A percentile compares a stretch with the other conserved stretches of the same genome.
phyloP scores from a whole-genome alignment of 2,329 filamentous ascomycete species.

The Neonectria punicea region DNA sequence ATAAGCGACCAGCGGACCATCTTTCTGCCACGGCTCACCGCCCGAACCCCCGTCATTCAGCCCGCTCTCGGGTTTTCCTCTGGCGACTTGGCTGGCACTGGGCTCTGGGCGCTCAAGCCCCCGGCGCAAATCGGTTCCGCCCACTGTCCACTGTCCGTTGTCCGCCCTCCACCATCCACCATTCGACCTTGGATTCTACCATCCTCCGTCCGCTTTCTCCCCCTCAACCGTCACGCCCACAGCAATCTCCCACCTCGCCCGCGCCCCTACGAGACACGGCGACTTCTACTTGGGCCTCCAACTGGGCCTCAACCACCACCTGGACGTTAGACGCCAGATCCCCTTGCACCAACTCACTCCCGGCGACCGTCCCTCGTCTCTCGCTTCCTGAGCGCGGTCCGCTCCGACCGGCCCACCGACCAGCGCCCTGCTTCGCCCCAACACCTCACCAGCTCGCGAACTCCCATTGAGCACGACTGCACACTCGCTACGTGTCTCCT shows the following conservation, averaged over 20 bases:
- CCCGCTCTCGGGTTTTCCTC: slow-evolving; percentile 43
- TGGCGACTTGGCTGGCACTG: slow-evolving; percentile 22
- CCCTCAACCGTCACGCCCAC: slow-evolving; percentile 12
- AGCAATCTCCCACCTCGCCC: not conserved
- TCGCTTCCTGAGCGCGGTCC: slow-evolving; percentile 31
- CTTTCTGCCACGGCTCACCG: slow-evolving; percentile 48
- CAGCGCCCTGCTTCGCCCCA: slow-evolving; percentile 18
- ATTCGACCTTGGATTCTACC: not conserved
- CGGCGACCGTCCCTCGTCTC: slow-evolving; percentile 31
- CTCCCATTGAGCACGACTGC: slow-evolving; percentile 20
- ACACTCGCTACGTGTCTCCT: slow-evolving; percentile 31
- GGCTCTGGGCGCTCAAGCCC: slow-evolving; percentile 25
- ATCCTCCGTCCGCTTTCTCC: slow-evolving; percentile 17
- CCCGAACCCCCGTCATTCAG: slow-evolving; percentile 44
- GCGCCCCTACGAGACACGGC: not conserved
- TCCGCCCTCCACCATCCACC: slow-evolving; percentile 27
- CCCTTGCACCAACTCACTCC: slow-evolving; percentile 7
- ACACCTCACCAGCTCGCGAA: slow-evolving; percentile 9
- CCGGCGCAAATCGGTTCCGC: slow-evolving; percentile 42
- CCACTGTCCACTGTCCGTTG: slow-evolving; percentile 19
- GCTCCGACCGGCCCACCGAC: slow-evolving; percentile 32
- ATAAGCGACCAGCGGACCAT: slow-evolving; percentile 34
- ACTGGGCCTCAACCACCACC: slow-evolving; percentile 9
- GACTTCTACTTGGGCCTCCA: slow-evolving; percentile 7
- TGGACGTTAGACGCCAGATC: slow-evolving; percentile 12